Conservation (phyloP, 805 yeast genomes). For the Candida tammaniensis region DNA sequence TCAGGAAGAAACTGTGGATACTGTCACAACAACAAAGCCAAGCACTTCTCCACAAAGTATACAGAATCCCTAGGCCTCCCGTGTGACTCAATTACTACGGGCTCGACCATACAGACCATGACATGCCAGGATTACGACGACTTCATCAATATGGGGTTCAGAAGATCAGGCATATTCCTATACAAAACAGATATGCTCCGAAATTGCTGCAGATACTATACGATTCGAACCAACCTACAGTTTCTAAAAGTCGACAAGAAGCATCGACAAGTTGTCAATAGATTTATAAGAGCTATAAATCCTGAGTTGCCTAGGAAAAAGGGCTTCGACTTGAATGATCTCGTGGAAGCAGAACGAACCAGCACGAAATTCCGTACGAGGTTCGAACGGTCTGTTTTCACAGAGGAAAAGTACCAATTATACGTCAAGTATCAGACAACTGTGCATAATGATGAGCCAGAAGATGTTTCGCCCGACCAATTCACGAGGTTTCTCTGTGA, state of each 20-base stretch:
- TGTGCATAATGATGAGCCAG: slow-evolving; percentile 63
- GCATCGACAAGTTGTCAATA: slow-evolving; percentile 60
- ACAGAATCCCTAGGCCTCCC: slow-evolving; percentile 10
- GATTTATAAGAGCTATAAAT: slow-evolving; percentile 47
- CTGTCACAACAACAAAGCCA: slow-evolving; percentile 51
- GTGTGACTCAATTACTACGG: slow-evolving; percentile 27
- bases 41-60: slow-evolving; percentile 36
- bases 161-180: slow-evolving; percentile 72
- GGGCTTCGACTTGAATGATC: slow-evolving; percentile 24
- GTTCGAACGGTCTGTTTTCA: slow-evolving; percentile 51
- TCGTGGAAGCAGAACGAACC: slow-evolving; percentile 39
- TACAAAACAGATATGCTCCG: slow-evolving; percentile 65
- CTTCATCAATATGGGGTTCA: slow-evolving; percentile 69
- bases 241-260: slow-evolving; percentile 57
- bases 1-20: slow-evolving; percentile 63
- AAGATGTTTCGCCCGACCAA: slow-evolving; percentile 41
- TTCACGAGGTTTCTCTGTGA: slow-evolving; percentile 70
- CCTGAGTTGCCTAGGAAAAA: no score
- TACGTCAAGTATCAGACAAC: slow-evolving; percentile 66
- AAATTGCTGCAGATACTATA: slow-evolving; percentile 76
- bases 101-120: slow-evolving; percentile 43
- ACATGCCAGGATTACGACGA: slow-evolving; percentile 55
- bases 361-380: slow-evolving; percentile 36
- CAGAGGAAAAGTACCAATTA: slow-evolving; percentile 59
- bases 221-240: slow-evolving; percentile 61